phyloP scores from a whole-genome alignment of 1,284 basidiomycete genomes.

The Irpex sp. region DNA sequence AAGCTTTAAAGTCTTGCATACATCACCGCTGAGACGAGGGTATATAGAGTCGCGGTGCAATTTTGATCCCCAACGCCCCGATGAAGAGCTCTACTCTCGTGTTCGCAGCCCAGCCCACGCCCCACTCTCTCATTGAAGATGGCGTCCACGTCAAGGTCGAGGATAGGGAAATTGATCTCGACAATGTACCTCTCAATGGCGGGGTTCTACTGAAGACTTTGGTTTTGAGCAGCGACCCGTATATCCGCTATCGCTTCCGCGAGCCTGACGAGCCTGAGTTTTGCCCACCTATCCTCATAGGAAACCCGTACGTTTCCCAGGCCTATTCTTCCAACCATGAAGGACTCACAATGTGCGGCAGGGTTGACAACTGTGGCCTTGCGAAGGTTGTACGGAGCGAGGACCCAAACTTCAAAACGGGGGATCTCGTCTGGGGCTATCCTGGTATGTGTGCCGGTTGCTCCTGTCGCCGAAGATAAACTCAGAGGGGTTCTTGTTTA shows the following conservation, averaged over 20 bases:
- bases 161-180: slow-evolving; percentile 40
- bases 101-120: slow-evolving; percentile 12
- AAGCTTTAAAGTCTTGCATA: too few relatives aligned
- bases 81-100: slow-evolving; percentile 17
- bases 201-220: slow-evolving; percentile 45
- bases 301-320: neutral
- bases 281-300: slow-evolving; percentile 4
- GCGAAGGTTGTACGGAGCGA: slow-evolving; percentile 38
- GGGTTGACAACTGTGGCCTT: slow-evolving; percentile 29
- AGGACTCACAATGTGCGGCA: neutral
- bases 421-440: slow-evolving; percentile 37
- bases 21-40: too few relatives aligned
- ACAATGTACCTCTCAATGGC: slow-evolving; percentile 41
- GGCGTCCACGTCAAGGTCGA: slow-evolving; percentile 13
- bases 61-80: neutral
- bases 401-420: slow-evolving; percentile 29
- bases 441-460: slow-evolving; percentile 24
- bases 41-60: too few relatives aligned
- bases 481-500: neutral
- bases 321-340: too few relatives aligned
- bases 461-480: neutral
- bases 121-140: slow-evolving; percentile 5
- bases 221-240: slow-evolving; percentile 43
- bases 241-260: slow-evolving; percentile 40
- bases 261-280: slow-evolving; percentile 12